Conservation (phyloP, 257 asterid species). For the Solanum ahanhuiri region DNA sequence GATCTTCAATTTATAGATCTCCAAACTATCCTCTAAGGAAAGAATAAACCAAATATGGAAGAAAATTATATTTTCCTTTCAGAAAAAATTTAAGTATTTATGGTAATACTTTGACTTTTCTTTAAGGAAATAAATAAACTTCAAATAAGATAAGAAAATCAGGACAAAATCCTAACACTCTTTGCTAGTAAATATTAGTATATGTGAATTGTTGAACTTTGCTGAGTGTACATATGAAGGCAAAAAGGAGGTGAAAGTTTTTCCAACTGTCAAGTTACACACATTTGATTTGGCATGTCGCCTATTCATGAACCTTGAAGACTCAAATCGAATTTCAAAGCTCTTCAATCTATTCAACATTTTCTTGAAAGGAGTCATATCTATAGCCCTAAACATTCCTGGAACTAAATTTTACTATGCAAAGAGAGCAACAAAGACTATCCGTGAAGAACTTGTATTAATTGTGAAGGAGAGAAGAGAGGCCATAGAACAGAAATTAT, state of each 20-base stretch:
- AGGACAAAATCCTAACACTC: too few species aligned
- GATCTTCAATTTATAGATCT: too few species aligned
- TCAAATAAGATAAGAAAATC: too few species aligned
- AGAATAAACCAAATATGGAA: too few species aligned
- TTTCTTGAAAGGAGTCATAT: conserved; percentile 53
- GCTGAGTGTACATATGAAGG: conserved; percentile 12
- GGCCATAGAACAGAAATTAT: conserved; percentile 27
- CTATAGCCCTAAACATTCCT: conserved; percentile 49
- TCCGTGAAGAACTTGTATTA: conserved; percentile 28
- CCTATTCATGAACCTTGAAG: conserved; percentile 67
- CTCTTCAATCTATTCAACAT: conserved; percentile 45
- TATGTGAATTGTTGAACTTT: neutral
- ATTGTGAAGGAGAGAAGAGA: conserved; percentile 44
- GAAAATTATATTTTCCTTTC: too few species aligned
- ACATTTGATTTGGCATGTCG: conserved; percentile 69
- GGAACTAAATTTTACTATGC: conserved; percentile 58
- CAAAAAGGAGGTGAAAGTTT: conserved; percentile 33
- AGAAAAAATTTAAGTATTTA: too few species aligned
- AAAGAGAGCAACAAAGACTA: conserved; percentile 31
- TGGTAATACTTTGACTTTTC: too few species aligned
- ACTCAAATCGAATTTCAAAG: conserved; percentile 26
- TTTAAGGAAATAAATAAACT: too few species aligned
- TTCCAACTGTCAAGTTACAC: conserved; percentile 41
- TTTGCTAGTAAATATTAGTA: neutral
- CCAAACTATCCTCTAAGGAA: too few species aligned